Conservation (phyloP, 1,284 basidiomycete species). For the Rhizoctonia solani region DNA sequence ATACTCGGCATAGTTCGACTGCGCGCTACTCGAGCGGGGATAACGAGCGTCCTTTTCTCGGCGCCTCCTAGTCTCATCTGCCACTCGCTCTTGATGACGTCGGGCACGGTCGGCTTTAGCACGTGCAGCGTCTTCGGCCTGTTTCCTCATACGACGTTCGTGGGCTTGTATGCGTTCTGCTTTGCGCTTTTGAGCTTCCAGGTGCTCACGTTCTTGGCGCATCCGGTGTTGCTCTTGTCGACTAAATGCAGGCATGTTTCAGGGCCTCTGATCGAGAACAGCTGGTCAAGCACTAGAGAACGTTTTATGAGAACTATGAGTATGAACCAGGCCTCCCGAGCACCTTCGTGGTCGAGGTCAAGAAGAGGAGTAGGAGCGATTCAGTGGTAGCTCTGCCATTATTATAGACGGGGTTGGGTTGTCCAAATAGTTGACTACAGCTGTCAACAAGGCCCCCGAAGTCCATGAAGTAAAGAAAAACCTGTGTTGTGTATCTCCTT, state of each 20-base stretch:
- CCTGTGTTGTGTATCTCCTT: too few relatives aligned
- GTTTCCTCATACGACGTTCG: conserved; percentile 13
- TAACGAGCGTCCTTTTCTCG: not conserved
- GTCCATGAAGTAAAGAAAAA: too few relatives aligned
- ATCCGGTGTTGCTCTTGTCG: not conserved
- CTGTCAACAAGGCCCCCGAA: too few relatives aligned
- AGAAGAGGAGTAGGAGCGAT: too few relatives aligned
- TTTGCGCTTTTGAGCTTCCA: conserved; percentile 27
- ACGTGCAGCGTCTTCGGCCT: conserved; percentile 18
- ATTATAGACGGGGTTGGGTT: too few relatives aligned
- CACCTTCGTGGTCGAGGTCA: too few relatives aligned
- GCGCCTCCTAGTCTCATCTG: not conserved
- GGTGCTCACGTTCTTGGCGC: conserved; percentile 24
- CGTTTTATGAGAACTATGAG: not conserved
- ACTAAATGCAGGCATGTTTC: not conserved
- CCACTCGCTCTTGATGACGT: not conserved
- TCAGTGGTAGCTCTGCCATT: too few relatives aligned
- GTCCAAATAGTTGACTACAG: too few relatives aligned
- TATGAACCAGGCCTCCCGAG: not conserved
- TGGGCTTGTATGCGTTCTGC: conserved; percentile 21
- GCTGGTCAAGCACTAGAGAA: not conserved
- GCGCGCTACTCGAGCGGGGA: not conserved
- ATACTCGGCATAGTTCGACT: conserved; percentile 1
- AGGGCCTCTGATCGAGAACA: not conserved
- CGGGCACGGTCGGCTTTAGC: conserved; percentile 16